Evolutionary conservation across 1,284 basidiomycete genomes (phyloP), one percentile per base, ranked within the genome.

Genomic region (Moniliophthora roreri): DNA sequence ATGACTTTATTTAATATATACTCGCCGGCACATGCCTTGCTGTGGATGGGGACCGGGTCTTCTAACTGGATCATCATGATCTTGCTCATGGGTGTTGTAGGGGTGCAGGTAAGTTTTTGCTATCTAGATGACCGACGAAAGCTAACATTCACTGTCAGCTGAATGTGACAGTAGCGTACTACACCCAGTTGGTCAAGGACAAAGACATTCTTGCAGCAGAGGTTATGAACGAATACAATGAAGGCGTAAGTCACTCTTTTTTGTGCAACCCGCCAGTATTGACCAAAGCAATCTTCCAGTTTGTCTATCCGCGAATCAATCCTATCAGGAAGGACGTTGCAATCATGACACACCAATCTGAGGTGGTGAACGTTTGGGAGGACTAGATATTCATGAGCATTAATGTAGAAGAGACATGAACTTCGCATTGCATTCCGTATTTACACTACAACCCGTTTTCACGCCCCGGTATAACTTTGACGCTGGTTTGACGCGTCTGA

Each of bases 221-320:
- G 65, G 89, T 93, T 10, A 80, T 95, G 80, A 81, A 87, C 64
- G 92, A 95, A 69, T 95, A 95, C 65, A 89, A 95, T 61, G 75
- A 85, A 65, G 84, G 83, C 69, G 92, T 87, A 56, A 39, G 76
- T 69, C 40, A 42, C 16, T 23, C 20, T 37, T 39, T 42, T 18
- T 24, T 45, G 35, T 53, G 48, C 34, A 23, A 16, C 15, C 39
- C 21, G 35, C 6, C 44, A 60, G n/a, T n/a, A n/a, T n/a, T n/a
- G 26, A 59, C 10, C 24, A 38, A 57, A 28, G 45, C 44, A 24
- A 23, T 20, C 24, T 35, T 32, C 2, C 56, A 93, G 90, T 93
- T 91, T 65, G 92, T 94, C 8, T 83, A 89, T 62, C 91, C 91
- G 11, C 81, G 84, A 54, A 68, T 91, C 52, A 88, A 90, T 64